Evolutionary conservation across 1,139 yeast genomes (phyloP).

Genomic region (Keqinozyma sinolaborantium): DNA sequence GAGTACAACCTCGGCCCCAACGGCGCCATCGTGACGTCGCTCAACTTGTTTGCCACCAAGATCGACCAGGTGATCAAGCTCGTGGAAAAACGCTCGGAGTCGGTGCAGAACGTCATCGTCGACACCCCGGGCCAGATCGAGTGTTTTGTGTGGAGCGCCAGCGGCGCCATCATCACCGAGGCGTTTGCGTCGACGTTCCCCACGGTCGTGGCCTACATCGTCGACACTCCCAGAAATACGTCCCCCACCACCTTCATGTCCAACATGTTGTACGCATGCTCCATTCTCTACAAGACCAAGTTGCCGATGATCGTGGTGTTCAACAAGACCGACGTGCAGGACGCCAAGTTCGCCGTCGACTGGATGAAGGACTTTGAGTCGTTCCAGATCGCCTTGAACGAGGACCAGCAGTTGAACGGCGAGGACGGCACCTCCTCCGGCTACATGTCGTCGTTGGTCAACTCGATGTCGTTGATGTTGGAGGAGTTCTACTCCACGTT

Average conservation of each 20-base stretch:
- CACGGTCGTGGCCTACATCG: conserved; percentile 90
- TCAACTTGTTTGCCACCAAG: conserved; percentile 89
- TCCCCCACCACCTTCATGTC: conserved; percentile 97
- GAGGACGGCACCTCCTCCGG: conserved; percentile 78
- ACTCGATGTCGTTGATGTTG: conserved; percentile 92
- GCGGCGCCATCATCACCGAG: conserved; percentile 95
- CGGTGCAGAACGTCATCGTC: conserved; percentile 68
- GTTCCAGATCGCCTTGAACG: conserved; percentile 75
- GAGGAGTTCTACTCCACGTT: conserved; percentile 94
- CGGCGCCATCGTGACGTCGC: conserved; percentile 95
- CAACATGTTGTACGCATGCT: conserved; percentile 97
- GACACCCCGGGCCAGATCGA: conserved; percentile 99
- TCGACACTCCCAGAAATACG: conserved; percentile 92
- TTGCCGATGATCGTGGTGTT: conserved; percentile 96
- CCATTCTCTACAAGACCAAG: conserved; percentile 92
- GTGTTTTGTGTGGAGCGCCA: conserved; percentile 95
- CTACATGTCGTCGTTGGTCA: conserved; percentile 90
- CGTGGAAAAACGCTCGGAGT: conserved; percentile 74
- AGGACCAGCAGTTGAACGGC: conserved; percentile 59
- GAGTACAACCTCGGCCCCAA: conserved; percentile 91
- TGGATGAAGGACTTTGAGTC: conserved; percentile 98
- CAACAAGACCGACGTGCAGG: conserved; percentile 88
- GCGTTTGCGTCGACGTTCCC: conserved; percentile 96
- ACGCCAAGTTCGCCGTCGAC: conserved; percentile 83
- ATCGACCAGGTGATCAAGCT: conserved; percentile 90